Percentiles rank a stretch among this genome's conserved stretches.
phyloP scores from a whole-genome alignment of 495 filamentous ascomycete genomes.

The Xylaria nigripes region DNA sequence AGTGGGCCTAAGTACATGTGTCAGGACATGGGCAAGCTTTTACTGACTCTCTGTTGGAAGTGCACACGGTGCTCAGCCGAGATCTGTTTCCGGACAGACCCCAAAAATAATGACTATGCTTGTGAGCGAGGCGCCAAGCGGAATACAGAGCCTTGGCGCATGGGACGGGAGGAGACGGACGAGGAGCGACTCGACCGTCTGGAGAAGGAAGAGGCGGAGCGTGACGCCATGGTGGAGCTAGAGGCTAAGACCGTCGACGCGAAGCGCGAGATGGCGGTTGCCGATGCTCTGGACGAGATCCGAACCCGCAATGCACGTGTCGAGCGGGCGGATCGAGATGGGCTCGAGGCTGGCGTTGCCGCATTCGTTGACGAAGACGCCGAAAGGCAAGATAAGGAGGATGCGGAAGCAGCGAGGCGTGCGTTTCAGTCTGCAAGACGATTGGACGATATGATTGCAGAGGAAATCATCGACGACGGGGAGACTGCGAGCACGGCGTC shows the following conservation, averaged over 20 bases:
- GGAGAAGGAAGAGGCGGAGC: constrained; percentile 65
- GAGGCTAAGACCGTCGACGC: constrained; percentile 84
- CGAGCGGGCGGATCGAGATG: constrained; percentile 60
- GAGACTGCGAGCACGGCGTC: constrained; percentile 31
- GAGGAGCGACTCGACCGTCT: constrained; percentile 80
- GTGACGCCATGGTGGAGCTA: constrained; percentile 82
- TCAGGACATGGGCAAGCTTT: background rate
- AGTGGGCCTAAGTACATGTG: background rate
- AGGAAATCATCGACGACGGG: constrained; percentile 41
- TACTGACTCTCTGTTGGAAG: constrained; percentile 1
- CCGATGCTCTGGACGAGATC: constrained; percentile 94
- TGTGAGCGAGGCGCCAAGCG: constrained; percentile 79
- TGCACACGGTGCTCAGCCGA: constrained; percentile 86
- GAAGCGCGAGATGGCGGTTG: constrained; percentile 95
- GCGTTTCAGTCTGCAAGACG: constrained; percentile 59
- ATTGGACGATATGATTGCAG: constrained; percentile 37
- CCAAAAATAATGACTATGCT: constrained; percentile 87
- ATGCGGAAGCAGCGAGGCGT: constrained; percentile 71
- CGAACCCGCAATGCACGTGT: constrained; percentile 81
- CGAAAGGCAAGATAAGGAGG: constrained; percentile 64
- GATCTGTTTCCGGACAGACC: constrained; percentile 93
- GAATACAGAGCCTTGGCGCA: constrained; percentile 87
- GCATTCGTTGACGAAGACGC: constrained; percentile 48
- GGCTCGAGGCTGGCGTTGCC: constrained; percentile 38
- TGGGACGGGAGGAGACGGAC: constrained; percentile 65